Evolutionary conservation across 2,329 filamentous ascomycete species (phyloP).

Genomic region (Didymella arachidicola): DNA sequence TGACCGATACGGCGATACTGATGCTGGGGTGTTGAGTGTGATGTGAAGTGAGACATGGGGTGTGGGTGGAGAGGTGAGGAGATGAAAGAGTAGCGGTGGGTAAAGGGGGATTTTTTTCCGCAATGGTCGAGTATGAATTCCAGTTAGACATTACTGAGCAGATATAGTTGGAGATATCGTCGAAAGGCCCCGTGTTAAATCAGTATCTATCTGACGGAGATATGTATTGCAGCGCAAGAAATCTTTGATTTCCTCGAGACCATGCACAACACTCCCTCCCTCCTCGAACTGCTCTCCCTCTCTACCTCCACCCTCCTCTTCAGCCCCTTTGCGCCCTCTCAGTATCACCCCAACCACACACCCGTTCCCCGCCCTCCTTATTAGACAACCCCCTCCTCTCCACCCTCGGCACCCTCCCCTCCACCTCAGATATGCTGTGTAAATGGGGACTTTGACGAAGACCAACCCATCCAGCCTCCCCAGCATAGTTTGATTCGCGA

Average conservation of each 20-base stretch:
- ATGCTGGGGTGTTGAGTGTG: not conserved
- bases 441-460: too few species aligned
- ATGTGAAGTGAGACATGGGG: not conserved
- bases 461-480: too few species aligned
- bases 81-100: not conserved
- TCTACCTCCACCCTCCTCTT: slow-evolving; percentile 28
- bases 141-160: not conserved
- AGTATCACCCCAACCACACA: slow-evolving; percentile 6
- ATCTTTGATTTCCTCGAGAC: slow-evolving; percentile 1
- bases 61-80: not conserved
- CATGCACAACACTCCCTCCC: not conserved
- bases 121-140: not conserved
- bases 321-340: slow-evolving; percentile 24
- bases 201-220: not conserved
- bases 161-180: not conserved
- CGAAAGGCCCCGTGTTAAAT: not conserved
- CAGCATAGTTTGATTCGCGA: too few species aligned
- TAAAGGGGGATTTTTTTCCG: not conserved
- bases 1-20: not conserved
- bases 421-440: too few species aligned
- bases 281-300: slow-evolving; percentile 25
- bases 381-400: too few species aligned
- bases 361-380: too few species aligned
- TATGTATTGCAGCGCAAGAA: slow-evolving; percentile 5
- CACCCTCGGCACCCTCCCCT: too few species aligned